Conservation (phyloP, 2,329 filamentous ascomycete genomes). For the Akanthomyces muscarius region DNA sequence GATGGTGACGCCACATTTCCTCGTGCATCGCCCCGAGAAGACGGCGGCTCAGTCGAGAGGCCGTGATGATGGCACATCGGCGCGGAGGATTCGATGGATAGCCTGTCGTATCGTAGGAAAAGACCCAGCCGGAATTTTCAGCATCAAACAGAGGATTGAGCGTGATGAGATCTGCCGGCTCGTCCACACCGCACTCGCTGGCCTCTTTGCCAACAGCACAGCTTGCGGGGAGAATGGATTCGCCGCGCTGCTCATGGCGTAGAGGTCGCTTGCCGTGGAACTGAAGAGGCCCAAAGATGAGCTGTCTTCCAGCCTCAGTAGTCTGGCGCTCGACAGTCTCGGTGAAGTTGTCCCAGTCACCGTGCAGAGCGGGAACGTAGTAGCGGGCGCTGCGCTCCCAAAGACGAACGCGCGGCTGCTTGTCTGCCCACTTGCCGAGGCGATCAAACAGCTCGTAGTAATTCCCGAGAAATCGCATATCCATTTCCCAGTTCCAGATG, state of each 20-base stretch:
- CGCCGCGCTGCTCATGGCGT: conserved; percentile 48
- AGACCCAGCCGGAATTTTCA: conserved; percentile 67
- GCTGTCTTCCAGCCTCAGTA: conserved; percentile 43
- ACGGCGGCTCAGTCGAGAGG: conserved; percentile 62
- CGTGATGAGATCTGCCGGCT: conserved; percentile 72
- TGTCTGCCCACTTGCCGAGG: conserved; percentile 60
- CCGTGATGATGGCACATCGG: conserved; percentile 68
- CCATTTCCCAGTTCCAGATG: conserved; percentile 70
- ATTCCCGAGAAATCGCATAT: conserved; percentile 61
- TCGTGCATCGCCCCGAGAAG: conserved; percentile 70
- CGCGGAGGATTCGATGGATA: conserved; percentile 64
- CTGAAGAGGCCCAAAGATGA: conserved; percentile 65
- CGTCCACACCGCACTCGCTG: conserved; percentile 60
- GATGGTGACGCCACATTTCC: conserved; percentile 62
- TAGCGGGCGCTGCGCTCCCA: conserved; percentile 77
- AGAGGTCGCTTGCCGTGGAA: conserved; percentile 47
- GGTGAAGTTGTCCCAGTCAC: conserved; percentile 68
- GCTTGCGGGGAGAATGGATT: conserved; percentile 50
- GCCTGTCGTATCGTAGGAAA: conserved; percentile 65
- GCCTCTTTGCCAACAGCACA: conserved; percentile 51
- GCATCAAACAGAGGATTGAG: conserved; percentile 75
- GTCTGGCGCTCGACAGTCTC: conserved; percentile 61
- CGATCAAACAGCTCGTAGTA: conserved; percentile 71
- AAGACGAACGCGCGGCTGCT: conserved; percentile 65
- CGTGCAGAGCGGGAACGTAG: conserved; percentile 68